These are phyloP conservation scores for Penicillium glabrum DNA, from an alignment of 2,329 filamentous ascomycete genomes.

Conservation along the genomic window DNA sequence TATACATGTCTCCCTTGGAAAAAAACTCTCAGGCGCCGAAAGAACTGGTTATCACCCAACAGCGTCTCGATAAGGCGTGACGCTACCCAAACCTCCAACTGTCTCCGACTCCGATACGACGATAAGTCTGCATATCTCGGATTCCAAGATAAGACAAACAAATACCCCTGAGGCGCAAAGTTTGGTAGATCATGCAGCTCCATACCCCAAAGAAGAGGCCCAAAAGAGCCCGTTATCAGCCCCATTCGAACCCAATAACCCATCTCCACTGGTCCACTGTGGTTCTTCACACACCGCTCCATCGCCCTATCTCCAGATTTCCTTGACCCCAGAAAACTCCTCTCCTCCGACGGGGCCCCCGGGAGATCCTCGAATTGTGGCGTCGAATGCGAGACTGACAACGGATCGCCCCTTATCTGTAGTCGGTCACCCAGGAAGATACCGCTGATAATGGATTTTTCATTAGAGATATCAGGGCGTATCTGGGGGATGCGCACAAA, in stretches of 20 bases:
- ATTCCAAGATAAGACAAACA: conserved; percentile 10
- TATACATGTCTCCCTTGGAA: conserved; percentile 7
- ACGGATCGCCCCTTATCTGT: conserved; percentile 9
- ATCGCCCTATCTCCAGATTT: conserved; percentile 23
- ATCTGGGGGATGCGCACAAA: not conserved
- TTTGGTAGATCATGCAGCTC: conserved; percentile 1
- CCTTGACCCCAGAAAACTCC: conserved; percentile 16
- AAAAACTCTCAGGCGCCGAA: not conserved
- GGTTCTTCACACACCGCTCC: conserved; percentile 8
- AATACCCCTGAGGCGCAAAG: conserved; percentile 1
- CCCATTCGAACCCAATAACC: not conserved
- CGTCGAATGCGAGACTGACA: not conserved
- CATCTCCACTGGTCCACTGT: not conserved
- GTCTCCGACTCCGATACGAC: conserved; percentile 8
- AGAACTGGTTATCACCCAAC: conserved; percentile 21
- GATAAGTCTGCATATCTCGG: conserved; percentile 17
- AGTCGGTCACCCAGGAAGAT: not conserved
- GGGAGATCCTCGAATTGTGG: conserved; percentile 14
- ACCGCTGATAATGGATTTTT: not conserved
- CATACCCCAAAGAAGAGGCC: not conserved
- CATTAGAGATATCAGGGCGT: not conserved
- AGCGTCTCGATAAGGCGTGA: conserved; percentile 28
- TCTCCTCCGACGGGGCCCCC: conserved; percentile 9
- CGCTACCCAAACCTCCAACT: conserved; percentile 12
- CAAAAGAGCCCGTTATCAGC: conserved; percentile 1